Evolutionary conservation across 2,329 filamentous ascomycete genomes (phyloP).

Genomic region (Ascochyta lentis): DNA sequence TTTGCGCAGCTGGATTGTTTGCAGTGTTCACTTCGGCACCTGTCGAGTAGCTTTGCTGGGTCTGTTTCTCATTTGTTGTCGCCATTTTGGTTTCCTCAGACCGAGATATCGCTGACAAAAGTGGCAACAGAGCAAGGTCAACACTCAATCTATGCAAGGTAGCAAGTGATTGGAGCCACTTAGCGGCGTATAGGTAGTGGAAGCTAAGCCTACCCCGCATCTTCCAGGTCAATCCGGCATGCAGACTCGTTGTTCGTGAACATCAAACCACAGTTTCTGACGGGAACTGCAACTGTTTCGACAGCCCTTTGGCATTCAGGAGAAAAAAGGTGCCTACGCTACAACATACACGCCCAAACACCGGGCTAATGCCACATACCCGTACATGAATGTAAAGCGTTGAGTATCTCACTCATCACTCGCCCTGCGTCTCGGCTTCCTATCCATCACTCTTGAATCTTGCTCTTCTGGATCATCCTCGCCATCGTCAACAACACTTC

Average conservation of each 20-base stretch:
- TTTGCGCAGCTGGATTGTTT: conserved; percentile 29
- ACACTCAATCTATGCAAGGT: too few species aligned
- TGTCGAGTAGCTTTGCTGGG: conserved; percentile 8
- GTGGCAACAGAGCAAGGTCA: too few species aligned
- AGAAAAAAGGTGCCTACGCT: too few species aligned
- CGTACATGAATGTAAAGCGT: too few species aligned
- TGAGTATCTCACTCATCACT: neutral
- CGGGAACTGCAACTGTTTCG: too few species aligned
- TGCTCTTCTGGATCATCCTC: neutral
- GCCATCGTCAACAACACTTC: neutral
- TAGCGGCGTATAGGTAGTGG: neutral
- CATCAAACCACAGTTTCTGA: neutral
- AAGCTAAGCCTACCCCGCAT: conserved; percentile 15
- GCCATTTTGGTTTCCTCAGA: neutral
- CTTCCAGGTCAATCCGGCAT: neutral
- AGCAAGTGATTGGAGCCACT: neutral
- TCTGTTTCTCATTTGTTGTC: neutral
- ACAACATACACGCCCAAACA: too few species aligned
- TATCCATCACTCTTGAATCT: too few species aligned
- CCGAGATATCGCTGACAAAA: neutral
- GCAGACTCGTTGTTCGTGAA: neutral
- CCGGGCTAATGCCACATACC: too few species aligned
- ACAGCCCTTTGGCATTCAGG: too few species aligned
- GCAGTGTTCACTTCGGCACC: conserved; percentile 26
- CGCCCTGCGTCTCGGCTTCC: neutral